Percentiles rank a stretch among this genome's conserved stretches.
phyloP scores from a whole-genome alignment of 192 early-diverging fungal genomes.

The Allomyces macrogynus region DNA sequence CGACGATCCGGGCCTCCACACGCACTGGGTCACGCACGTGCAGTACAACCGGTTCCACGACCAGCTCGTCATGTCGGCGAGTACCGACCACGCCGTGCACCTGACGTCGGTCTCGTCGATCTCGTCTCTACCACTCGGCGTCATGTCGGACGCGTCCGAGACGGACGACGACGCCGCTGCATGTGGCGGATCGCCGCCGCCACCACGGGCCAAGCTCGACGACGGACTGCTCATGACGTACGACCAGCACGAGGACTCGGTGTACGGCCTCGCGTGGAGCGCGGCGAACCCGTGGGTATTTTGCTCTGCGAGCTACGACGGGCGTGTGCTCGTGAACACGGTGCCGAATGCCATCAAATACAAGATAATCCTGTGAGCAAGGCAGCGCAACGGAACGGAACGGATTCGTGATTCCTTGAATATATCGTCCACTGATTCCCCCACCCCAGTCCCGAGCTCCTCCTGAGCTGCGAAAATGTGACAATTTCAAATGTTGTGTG shows the following conservation, averaged over 20 bases:
- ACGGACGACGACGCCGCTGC: slow-evolving; percentile 13
- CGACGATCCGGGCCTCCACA: slow-evolving; percentile 22
- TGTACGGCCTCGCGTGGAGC: slow-evolving; percentile 81
- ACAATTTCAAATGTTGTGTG: too few relatives aligned
- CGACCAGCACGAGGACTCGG: slow-evolving; percentile 87
- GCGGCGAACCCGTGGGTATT: slow-evolving; percentile 81
- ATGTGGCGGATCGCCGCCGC: slow-evolving; percentile 3
- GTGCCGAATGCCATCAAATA: slow-evolving; percentile 74
- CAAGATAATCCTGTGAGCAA: slow-evolving; percentile 35
- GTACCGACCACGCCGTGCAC: slow-evolving; percentile 73
- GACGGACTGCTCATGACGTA: slow-evolving; percentile 72
- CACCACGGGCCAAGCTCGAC: slow-evolving; percentile 8
- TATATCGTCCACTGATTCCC: too few relatives aligned
- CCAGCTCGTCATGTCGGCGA: slow-evolving; percentile 66
- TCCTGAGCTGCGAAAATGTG: too few relatives aligned
- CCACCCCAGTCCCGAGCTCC: too few relatives aligned
- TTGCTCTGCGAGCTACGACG: slow-evolving; percentile 82
- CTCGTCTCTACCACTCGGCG: slow-evolving; percentile 28
- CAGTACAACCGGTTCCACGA: slow-evolving; percentile 79
- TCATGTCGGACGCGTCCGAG: neutral
- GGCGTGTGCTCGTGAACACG: slow-evolving; percentile 73
- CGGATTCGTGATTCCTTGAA: too few relatives aligned
- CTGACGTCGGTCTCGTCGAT: slow-evolving; percentile 67
- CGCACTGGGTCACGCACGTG: slow-evolving; percentile 53
- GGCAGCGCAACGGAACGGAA: too few relatives aligned